Evolutionary conservation across 2,329 filamentous ascomycete species (phyloP).

Genomic region (Tolypocladium amazonense): DNA sequence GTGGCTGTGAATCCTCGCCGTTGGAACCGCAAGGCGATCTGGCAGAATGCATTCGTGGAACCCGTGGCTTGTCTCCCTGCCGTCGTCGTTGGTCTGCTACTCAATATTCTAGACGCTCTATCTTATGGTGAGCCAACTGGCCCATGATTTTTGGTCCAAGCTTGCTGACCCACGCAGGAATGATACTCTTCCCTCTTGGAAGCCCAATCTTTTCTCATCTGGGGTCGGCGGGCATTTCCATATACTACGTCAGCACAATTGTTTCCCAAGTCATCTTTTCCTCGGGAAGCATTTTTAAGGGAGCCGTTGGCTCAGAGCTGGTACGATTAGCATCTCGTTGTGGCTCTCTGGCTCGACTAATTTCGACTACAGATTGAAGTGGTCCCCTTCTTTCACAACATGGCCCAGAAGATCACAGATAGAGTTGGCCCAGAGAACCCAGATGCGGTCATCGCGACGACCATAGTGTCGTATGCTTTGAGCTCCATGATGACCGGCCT

Average conservation of each 20-base stretch:
- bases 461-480: slow-evolving; percentile 80
- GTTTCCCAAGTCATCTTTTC: slow-evolving; percentile 88
- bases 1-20: slow-evolving; percentile 49
- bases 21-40: slow-evolving; percentile 61
- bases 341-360: too few relatives aligned
- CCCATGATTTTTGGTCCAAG: not conserved
- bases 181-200: slow-evolving; percentile 91
- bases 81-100: slow-evolving; percentile 75
- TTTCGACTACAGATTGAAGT: slow-evolving; percentile 66
- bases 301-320: slow-evolving; percentile 90
- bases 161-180: slow-evolving; percentile 37
- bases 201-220: slow-evolving; percentile 76
- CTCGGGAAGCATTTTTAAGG: slow-evolving; percentile 74
- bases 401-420: slow-evolving; percentile 80
- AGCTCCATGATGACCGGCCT: slow-evolving; percentile 85
- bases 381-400: slow-evolving; percentile 97
- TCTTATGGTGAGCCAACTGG: slow-evolving; percentile 59
- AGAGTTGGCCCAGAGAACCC: slow-evolving; percentile 70
- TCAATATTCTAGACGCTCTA: slow-evolving; percentile 89
- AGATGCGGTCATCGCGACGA: slow-evolving; percentile 84
- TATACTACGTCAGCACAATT: slow-evolving; percentile 98
- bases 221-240: slow-evolving; percentile 89
- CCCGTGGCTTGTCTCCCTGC: slow-evolving; percentile 69
- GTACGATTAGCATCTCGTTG: slow-evolving; percentile 28
- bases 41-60: slow-evolving; percentile 51